Evolutionary conservation across 176 grass and related monocot genomes (phyloP).

Genomic region (Oropetium thomaeum): DNA sequence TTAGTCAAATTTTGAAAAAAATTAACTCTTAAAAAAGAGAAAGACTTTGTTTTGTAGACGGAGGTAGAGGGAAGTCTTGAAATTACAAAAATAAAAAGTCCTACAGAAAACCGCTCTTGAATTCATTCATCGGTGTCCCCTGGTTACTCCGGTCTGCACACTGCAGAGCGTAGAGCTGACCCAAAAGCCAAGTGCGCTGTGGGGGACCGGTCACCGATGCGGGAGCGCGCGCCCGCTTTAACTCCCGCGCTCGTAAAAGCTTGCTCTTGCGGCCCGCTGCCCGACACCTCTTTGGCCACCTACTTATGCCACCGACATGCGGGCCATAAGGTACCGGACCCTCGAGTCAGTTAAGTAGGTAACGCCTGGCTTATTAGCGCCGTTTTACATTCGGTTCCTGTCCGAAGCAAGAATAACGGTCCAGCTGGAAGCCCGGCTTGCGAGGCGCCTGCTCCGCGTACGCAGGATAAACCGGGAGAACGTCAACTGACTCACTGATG

Average conservation of each 20-base stretch:
- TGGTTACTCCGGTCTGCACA: background rate
- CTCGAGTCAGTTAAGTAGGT: too few relatives aligned
- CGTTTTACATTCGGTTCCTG: background rate
- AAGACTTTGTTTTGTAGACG: too few relatives aligned
- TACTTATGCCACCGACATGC: background rate
- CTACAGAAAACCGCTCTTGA: background rate
- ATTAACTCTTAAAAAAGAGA: too few relatives aligned
- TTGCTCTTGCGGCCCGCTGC: too few relatives aligned
- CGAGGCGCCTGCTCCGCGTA: background rate
- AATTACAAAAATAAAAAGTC: too few relatives aligned
- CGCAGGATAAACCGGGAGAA: background rate
- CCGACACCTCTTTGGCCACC: background rate
- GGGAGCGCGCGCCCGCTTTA: background rate
- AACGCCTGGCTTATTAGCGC: rapidly evolving
- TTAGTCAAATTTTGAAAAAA: too few relatives aligned
- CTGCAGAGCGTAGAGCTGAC: background rate
- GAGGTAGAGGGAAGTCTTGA: too few relatives aligned
- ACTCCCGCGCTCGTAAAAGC: background rate
- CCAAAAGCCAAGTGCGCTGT: background rate
- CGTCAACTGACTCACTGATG: rapidly evolving
- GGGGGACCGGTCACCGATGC: background rate
- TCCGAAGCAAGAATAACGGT: background rate
- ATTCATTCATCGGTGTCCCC: background rate
- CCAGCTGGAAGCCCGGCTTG: background rate
- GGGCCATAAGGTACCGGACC: rapidly evolving